Percentiles rank a stretch among this genome's conserved stretches.
Evolutionary conservation across 1,139 yeast species (phyloP).

Genomic region (Arxiozyma heterogenica): DNA sequence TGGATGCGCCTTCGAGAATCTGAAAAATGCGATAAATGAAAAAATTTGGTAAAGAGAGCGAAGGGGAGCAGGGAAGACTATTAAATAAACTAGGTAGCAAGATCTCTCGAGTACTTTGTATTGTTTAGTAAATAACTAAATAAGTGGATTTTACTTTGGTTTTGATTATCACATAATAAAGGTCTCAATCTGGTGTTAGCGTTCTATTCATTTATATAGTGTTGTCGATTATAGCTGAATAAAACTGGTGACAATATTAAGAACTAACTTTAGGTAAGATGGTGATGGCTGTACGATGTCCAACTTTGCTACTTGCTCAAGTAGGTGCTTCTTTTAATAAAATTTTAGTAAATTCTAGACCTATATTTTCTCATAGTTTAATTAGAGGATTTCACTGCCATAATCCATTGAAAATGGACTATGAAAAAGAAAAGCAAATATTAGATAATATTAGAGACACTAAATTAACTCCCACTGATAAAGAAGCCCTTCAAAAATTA

Average conservation of each 20-base stretch:
- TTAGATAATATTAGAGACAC: constrained; percentile 48
- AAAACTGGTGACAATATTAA: not conserved
- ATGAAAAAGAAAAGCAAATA: constrained; percentile 63
- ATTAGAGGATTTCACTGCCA: constrained; percentile 22
- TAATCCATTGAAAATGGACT: constrained; percentile 29
- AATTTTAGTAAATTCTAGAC: not conserved
- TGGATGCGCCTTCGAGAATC: too few species aligned
- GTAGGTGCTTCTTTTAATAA: not conserved
- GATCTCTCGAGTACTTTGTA: too few species aligned
- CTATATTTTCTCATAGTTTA: not conserved
- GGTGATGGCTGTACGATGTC: not conserved
- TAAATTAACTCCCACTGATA: constrained; percentile 50
- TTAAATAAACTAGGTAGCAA: too few species aligned
- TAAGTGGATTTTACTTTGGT: not conserved
- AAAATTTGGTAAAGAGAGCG: too few species aligned
- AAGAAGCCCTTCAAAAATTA: constrained; percentile 45
- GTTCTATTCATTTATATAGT: not conserved
- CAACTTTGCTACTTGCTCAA: not conserved
- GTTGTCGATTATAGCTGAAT: not conserved
- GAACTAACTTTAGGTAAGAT: not conserved
- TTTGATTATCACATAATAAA: too few species aligned
- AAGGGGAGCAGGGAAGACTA: too few species aligned
- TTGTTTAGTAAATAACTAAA: too few species aligned
- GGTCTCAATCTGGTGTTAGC: too few species aligned
- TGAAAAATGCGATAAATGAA: too few species aligned